Evolutionary conservation across 169 alveolate species (phyloP).

Genomic region (Cyclospora cayetanensis): DNA sequence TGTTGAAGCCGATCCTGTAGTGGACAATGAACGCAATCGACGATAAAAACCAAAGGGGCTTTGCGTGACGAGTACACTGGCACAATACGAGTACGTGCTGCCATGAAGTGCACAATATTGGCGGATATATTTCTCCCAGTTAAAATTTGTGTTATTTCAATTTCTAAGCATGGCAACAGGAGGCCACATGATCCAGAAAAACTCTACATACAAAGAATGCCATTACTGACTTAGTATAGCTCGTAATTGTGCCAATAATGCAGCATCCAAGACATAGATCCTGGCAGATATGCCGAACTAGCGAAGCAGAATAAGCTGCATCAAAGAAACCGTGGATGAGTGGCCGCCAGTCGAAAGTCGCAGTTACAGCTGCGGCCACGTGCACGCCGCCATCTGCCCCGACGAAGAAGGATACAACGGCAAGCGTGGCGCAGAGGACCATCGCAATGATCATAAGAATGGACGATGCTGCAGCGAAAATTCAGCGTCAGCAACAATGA

Average conservation of each 20-base stretch:
- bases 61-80: neutral
- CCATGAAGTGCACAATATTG: too few relatives aligned
- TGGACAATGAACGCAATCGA: neutral
- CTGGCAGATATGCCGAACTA: constrained; percentile 16
- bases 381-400: constrained; percentile 57
- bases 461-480: constrained; percentile 46
- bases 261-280: constrained; percentile 68
- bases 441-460: constrained; percentile 61
- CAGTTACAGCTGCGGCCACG: constrained; percentile 8
- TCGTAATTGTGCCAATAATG: constrained; percentile 61
- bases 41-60: neutral
- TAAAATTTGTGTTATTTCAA: neutral
- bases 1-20: constrained; percentile 68
- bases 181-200: too few relatives aligned
- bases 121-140: too few relatives aligned
- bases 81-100: too few relatives aligned
- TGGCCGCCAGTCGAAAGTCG: constrained; percentile 59
- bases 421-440: constrained; percentile 67
- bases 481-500: too few relatives aligned
- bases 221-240: constrained; percentile 68
- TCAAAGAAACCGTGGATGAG: constrained; percentile 13
- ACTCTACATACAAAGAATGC: too few relatives aligned
- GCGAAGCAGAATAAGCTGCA: constrained; percentile 34
- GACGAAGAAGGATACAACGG: constrained; percentile 52
- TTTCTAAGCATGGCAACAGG: too few relatives aligned